Percentiles rank a stretch among this genome's conserved stretches.
phyloP scores from a whole-genome alignment of 176 grass and related monocot species.

The Stipa capillata region DNA sequence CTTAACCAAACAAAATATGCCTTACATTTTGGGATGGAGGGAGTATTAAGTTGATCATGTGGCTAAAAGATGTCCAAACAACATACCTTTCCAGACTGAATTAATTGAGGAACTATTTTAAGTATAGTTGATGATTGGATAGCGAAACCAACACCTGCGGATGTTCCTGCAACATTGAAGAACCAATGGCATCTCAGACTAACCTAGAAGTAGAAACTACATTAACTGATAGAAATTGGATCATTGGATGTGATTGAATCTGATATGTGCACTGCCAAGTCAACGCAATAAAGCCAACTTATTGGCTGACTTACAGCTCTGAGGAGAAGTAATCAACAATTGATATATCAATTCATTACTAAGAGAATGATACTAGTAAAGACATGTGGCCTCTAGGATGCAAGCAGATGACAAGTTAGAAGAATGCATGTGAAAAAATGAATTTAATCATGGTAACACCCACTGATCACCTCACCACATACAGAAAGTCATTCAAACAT shows the following conservation, averaged over 20 bases:
- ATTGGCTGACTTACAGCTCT: background rate
- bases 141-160: conserved; percentile 91
- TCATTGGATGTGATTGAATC: background rate
- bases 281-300: background rate
- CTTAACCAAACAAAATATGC: too few relatives aligned
- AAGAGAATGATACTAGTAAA: background rate
- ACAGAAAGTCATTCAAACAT: conserved; percentile 4
- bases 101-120: conserved; percentile 87
- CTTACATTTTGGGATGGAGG: too few relatives aligned
- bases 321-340: background rate
- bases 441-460: background rate
- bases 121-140: conserved; percentile 91
- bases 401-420: background rate
- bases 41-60: background rate
- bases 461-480: background rate
- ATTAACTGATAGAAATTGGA: background rate
- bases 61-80: conserved; percentile 1
- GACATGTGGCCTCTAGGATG: background rate
- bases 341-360: background rate
- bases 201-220: conserved; percentile 21
- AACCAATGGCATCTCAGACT: conserved; percentile 10
- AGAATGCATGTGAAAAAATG: background rate
- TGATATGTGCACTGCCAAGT: background rate
- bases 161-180: conserved; percentile 58
- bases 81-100: conserved; percentile 89